Evolutionary conservation across 345 rosid species (phyloP).

Genomic region (Atalantia buxifolia): DNA sequence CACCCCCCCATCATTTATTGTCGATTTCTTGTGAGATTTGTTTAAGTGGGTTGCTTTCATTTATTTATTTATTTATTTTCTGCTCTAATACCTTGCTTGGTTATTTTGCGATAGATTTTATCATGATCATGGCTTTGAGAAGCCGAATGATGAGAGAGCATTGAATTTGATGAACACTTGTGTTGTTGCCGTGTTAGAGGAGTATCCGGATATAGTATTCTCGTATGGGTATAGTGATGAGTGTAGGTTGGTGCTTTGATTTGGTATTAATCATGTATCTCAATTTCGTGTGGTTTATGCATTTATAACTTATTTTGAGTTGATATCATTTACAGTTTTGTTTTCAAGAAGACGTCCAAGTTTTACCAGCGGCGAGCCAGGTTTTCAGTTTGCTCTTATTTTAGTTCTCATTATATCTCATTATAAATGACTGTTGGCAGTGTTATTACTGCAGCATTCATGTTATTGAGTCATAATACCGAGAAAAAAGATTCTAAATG

Average conservation of each 20-base stretch:
- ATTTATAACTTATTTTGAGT: not conserved
- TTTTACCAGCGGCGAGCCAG: conserved; percentile 91
- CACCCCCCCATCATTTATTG: not conserved
- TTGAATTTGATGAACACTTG: conserved; percentile 73
- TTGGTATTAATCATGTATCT: not conserved
- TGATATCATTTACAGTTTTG: conserved; percentile 50
- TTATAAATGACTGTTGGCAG: not conserved
- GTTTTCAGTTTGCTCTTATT: conserved; percentile 23
- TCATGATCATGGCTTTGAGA: conserved; percentile 67
- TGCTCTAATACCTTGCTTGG: not conserved
- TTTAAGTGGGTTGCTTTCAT: too few species aligned
- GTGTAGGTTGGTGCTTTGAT: conserved; percentile 43
- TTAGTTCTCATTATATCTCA: not conserved
- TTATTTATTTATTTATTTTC: not conserved
- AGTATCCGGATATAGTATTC: conserved; percentile 75
- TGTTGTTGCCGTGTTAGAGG: conserved; percentile 56
- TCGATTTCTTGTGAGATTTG: not conserved
- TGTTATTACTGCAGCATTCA: not conserved
- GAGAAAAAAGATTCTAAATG: not conserved
- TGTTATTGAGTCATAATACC: not conserved
- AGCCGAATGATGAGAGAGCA: conserved; percentile 67
- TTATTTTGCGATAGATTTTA: conserved; percentile 43
- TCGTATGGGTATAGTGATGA: conserved; percentile 81
- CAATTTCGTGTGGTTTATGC: not conserved
- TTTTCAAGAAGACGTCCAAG: conserved; percentile 69